Conservation (phyloP, 2,329 filamentous ascomycete species). For the Alternaria arborescens region DNA sequence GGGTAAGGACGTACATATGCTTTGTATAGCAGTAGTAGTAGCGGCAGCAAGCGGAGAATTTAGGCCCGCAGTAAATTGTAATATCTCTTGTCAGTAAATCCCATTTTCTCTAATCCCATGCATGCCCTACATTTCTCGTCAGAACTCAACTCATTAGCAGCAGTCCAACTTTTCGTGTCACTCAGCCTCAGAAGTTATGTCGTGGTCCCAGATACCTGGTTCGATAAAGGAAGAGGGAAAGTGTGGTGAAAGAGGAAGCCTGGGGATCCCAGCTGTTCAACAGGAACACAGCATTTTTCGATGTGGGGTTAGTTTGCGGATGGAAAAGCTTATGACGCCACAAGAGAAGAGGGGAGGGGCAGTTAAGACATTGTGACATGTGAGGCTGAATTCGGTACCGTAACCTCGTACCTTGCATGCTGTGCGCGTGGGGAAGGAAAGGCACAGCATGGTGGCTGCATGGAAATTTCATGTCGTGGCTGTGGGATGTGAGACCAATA, state of each 20-base stretch:
- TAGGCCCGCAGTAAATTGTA: constrained; percentile 24
- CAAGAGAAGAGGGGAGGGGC: not conserved
- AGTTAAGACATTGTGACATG: constrained; percentile 1
- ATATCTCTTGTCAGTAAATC: constrained; percentile 14
- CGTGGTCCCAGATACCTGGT: constrained; percentile 3
- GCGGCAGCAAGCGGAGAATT: constrained; percentile 7
- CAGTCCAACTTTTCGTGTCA: not conserved
- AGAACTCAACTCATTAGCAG: not conserved
- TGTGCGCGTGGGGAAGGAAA: not conserved
- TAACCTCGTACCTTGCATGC: constrained; percentile 3
- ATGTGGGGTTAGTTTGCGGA: not conserved
- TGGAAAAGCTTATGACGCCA: constrained; percentile 8
- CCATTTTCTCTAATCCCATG: not conserved
- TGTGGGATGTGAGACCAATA: constrained; percentile 10
- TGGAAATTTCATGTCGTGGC: not conserved
- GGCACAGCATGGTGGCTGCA: not conserved
- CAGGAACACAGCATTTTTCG: constrained; percentile 11
- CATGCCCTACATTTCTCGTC: not conserved
- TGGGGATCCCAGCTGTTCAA: constrained; percentile 8
- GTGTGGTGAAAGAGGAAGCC: not conserved
- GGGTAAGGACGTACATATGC: constrained; percentile 22
- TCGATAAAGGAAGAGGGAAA: not conserved
- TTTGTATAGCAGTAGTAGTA: constrained; percentile 23
- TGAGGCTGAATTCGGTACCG: not conserved
- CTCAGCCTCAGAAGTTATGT: constrained; percentile 1